phyloP scores from a whole-genome alignment of 83 land plant genomes.

The Isoetes engelmannii region DNA sequence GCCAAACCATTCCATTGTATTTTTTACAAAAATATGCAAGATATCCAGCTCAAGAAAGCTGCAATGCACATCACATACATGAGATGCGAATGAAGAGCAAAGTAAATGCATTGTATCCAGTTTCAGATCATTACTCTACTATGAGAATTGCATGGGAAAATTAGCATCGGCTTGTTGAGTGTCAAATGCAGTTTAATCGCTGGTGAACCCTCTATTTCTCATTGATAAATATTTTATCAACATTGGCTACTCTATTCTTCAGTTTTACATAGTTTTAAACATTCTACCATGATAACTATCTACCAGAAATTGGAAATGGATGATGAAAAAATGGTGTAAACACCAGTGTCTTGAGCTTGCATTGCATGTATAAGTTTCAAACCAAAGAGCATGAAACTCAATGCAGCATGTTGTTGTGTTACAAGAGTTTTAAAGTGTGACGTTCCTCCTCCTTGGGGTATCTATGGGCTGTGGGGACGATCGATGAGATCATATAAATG shows the following conservation, averaged over 20 bases:
- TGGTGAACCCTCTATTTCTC: conserved; percentile 88
- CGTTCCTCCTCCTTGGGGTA: too few species aligned
- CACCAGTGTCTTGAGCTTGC: too few species aligned
- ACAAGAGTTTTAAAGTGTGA: too few species aligned
- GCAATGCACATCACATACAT: conserved; percentile 12
- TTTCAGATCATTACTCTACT: conserved; percentile 45
- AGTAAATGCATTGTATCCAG: background rate
- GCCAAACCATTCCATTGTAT: conserved; percentile 65
- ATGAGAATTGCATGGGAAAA: conserved; percentile 78
- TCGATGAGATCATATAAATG: too few species aligned
- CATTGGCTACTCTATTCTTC: conserved; percentile 60
- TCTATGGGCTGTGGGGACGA: too few species aligned
- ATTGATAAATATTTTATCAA: conserved; percentile 66
- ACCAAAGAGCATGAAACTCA: too few species aligned
- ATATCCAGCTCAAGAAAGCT: conserved; percentile 90
- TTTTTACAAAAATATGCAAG: conserved; percentile 58
- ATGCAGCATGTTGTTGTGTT: too few species aligned
- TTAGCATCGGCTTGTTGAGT: conserved; percentile 73
- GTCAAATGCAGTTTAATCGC: conserved; percentile 77
- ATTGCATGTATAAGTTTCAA: too few species aligned
- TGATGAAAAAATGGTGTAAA: too few species aligned
- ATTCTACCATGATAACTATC: too few species aligned
- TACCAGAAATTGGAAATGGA: too few species aligned
- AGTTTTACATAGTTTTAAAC: conserved; percentile 56
- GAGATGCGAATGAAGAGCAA: background rate